Evolutionary conservation across 1,284 basidiomycete genomes (phyloP).

Genomic region (Ceratobasidium sp.): DNA sequence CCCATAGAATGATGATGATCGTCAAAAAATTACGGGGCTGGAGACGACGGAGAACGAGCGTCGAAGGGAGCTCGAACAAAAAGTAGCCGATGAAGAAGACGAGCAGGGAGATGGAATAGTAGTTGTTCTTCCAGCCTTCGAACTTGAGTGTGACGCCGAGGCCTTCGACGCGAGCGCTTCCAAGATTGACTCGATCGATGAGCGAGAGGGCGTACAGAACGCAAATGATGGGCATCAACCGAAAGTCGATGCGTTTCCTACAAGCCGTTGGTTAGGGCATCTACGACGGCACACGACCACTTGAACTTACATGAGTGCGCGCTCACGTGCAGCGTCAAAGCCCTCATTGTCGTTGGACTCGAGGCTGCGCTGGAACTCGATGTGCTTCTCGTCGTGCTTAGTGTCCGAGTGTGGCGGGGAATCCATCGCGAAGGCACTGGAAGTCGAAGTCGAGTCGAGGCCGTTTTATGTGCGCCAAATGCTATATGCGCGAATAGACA

Average conservation of each 20-base stretch:
- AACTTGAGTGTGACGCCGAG: conserved; percentile 54
- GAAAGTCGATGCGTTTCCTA: conserved; percentile 53
- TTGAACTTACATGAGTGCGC: conserved; percentile 18
- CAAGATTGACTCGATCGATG: conserved; percentile 56
- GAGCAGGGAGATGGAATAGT: conserved; percentile 57
- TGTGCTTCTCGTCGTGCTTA: conserved; percentile 35
- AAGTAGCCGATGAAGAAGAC: conserved; percentile 57
- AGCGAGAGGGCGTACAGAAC: conserved; percentile 56
- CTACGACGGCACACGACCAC: neutral
- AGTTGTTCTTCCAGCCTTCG: conserved; percentile 49
- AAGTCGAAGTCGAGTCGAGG: neutral
- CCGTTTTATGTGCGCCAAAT: neutral
- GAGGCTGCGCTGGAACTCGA: conserved; percentile 18
- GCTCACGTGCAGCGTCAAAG: conserved; percentile 26
- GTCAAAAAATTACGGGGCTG: conserved; percentile 57
- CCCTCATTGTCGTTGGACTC: conserved; percentile 20
- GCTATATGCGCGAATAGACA: neutral
- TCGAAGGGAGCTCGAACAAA: conserved; percentile 53
- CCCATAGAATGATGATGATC: conserved; percentile 54
- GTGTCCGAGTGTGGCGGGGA: conserved; percentile 23
- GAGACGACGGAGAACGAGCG: conserved; percentile 56
- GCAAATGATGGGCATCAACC: conserved; percentile 57
- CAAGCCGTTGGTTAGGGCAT: neutral
- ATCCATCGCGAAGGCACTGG: conserved; percentile 14
- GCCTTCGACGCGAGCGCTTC: conserved; percentile 54